Conservation (phyloP, 2,329 filamentous ascomycete genomes). For the Claviceps purpurea region DNA sequence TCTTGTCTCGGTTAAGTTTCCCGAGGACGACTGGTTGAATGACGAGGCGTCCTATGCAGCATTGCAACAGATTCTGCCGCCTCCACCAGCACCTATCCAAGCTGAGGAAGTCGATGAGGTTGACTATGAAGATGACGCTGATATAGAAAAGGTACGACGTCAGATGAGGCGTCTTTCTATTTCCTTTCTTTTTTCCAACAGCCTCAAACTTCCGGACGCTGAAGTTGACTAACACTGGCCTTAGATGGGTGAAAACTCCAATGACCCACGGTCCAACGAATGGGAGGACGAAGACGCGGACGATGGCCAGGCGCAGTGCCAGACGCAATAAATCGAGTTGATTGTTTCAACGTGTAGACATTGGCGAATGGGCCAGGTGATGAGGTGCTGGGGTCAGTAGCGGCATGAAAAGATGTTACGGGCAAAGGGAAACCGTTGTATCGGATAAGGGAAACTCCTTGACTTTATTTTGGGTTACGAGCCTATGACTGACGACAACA, state of each 20-base stretch:
- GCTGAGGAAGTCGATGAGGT: slow-evolving; percentile 77
- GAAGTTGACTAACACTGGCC: slow-evolving; percentile 11
- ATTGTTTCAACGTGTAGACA: too few species aligned
- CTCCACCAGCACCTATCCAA: slow-evolving; percentile 44
- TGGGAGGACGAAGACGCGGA: slow-evolving; percentile 64
- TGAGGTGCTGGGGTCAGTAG: not conserved
- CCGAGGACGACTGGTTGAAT: slow-evolving; percentile 70
- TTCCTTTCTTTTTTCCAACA: not conserved
- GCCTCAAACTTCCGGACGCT: not conserved
- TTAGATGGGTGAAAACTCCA: slow-evolving; percentile 59
- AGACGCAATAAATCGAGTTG: slow-evolving; percentile 46
- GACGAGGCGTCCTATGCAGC: slow-evolving; percentile 57
- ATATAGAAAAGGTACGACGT: slow-evolving; percentile 60
- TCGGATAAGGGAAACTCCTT: not conserved
- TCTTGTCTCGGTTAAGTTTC: slow-evolving; percentile 75
- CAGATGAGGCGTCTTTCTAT: not conserved
- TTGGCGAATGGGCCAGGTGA: not conserved
- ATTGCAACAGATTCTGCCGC: slow-evolving; percentile 64
- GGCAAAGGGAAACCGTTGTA: not conserved
- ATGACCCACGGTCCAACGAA: slow-evolving; percentile 50
- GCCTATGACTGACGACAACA: slow-evolving; percentile 7
- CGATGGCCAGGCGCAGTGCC: slow-evolving; percentile 54
- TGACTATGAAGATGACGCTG: slow-evolving; percentile 67
- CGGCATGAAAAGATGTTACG: not conserved
- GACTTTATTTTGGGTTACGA: not conserved